Base-by-base conservation (phyloP, 805 yeast genomes). In the Ogataea polymorpha region DNA sequence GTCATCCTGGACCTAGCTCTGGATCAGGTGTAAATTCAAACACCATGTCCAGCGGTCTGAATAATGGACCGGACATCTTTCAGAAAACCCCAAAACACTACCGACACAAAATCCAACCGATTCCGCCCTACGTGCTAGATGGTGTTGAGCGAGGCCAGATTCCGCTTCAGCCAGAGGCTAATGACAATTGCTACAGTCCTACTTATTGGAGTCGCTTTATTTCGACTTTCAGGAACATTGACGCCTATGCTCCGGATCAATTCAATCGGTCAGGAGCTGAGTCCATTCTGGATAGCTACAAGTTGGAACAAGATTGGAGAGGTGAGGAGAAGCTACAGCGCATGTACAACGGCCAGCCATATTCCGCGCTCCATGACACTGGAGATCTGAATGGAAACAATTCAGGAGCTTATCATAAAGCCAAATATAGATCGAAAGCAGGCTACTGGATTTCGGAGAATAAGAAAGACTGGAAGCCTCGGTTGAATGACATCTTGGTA, bases 41-140 rank as follows among this genome's bases (percentile, higher is more conserved):
- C n/a, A 38, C 46, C 3, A 17, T 43, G 30, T 39, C 53, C 11
- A 39, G 45, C 32, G 44, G 42, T 15, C 34, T 42, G 13, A 30
- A 35, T 13, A 21, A 30, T 4, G 46, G 47, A 8, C 50, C 50
- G 3, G 44, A 48, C 26, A 38, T 49, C 23, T 46, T 46, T 37
- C 39, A 41, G 11, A 37, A 42, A 17, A 34, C 34, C 13, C 43
- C 45, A n/a, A 46, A 42, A 23, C 43, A 41, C 27, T 58, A 58
- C 37, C 35, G 58, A 8, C 56, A 46, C 17, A 50, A 47, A 11
- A 43, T 46, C 20, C 58, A 56, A 24, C 60, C 79, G 0, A 65
- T 74, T 0, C 91, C 91, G 1, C 81, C 84, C 1, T 84, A 77
- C 61, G 88, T 78, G 1, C 58, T 83, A 32, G 84, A 80, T 43